Base-by-base conservation (phyloP, 2,329 filamentous ascomycete genomes). In the Beauveria bassiana region DNA sequence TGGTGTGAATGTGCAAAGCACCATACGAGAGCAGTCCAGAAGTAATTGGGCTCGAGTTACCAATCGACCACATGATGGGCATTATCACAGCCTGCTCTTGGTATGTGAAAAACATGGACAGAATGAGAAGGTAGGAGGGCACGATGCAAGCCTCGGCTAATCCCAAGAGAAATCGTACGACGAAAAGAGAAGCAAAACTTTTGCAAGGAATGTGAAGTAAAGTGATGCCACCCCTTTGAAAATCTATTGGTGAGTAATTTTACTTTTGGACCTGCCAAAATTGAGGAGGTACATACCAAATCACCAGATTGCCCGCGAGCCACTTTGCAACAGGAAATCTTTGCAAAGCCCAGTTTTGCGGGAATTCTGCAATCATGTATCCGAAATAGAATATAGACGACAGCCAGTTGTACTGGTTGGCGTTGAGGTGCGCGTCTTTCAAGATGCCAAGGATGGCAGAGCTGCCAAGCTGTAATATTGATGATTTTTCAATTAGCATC, bases 321-420 rank as follows among this genome's bases (percentile, higher is more conserved):
- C 80, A 77, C 63, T 77, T 78, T 16, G 75, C 79, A 24, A 80
- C 74, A 1, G 77, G 78, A 0, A 81, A 69, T 4, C 71, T 72
- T 54, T 79, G 77, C 9, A 81, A 73, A 0, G 80, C 69, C 58
- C 75, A 75, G 3, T 72, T 73, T 10, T 75, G 72, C 3, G 77
- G 75, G 54, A 77, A 75, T 62, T 78, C 74, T 24, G 73, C 75
- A 56, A 75, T 68, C n/a, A 79, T 71, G 62, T 77, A 79, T 46
- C 79, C 79, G 62, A 82, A 77, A 65, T 81, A 81, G 68, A 82
- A 82, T 59, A 81, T 79, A 14, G 77, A 80, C 3, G 62, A 62
- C 9, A 65, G 59, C 63, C 63, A 64, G 7, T 65, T 65, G 43
- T 64, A 65, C 49, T 65, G 59, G 22, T 64, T 57, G 43, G 63